A percentile compares a stretch with the other conserved stretches of the same genome.
Evolutionary conservation across 345 rosid genomes (phyloP).

Genomic region (Toxicodendron radicans): DNA sequence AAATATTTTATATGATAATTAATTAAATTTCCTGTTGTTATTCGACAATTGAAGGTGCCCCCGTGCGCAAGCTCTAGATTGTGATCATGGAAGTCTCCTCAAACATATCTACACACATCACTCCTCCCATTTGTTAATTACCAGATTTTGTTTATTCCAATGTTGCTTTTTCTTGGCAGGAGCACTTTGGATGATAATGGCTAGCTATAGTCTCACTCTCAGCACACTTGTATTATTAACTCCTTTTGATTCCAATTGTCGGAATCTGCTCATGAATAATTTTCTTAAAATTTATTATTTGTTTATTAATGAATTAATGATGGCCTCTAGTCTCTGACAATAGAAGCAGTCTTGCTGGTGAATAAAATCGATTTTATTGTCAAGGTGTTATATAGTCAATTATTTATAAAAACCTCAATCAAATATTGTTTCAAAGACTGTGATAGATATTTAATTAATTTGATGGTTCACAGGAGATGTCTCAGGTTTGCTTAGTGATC

Average conservation of each 20-base stretch:
- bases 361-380: not conserved
- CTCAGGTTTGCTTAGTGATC: no score
- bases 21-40: not conserved
- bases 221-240: not conserved
- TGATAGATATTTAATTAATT: no score
- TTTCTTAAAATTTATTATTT: not conserved
- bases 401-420: no score
- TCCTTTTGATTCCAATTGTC: not conserved
- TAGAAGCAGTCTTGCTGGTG: no score
- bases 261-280: not conserved
- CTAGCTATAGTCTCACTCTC: not conserved
- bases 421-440: no score
- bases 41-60: not conserved
- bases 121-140: not conserved
- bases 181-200: conserved; percentile 20
- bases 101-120: not conserved
- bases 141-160: not conserved
- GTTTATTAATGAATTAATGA: not conserved
- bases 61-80: not conserved
- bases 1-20: not conserved
- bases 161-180: not conserved
- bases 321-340: no score
- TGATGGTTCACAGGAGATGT: no score
- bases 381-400: no score
- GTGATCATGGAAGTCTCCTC: not conserved